Percentiles rank a stretch among this genome's conserved stretches.
phyloP scores from a whole-genome alignment of 495 filamentous ascomycete species.

The Aspergillus baeticus region DNA sequence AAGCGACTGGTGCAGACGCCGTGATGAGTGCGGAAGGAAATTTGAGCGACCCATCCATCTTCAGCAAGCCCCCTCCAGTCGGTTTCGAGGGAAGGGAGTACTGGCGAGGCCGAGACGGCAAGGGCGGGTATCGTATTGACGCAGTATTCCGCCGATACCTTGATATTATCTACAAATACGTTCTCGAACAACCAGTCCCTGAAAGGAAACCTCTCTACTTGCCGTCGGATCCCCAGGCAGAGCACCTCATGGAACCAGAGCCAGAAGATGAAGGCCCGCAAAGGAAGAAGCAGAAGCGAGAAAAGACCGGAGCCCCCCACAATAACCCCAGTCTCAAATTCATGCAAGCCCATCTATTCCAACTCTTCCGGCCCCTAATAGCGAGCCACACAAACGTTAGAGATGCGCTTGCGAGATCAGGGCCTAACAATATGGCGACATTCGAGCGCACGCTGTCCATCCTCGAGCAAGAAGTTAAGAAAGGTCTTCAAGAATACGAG shows the following conservation, averaged over 20 bases:
- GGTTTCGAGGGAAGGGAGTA: constrained; percentile 72
- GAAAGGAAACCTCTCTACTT: constrained; percentile 69
- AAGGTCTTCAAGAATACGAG: constrained; percentile 73
- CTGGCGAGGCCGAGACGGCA: constrained; percentile 79
- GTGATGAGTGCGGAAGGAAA: constrained; percentile 97
- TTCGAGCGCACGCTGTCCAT: constrained; percentile 70
- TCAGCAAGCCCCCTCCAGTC: constrained; percentile 61
- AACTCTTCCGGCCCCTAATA: constrained; percentile 81
- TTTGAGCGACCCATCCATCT: constrained; percentile 85
- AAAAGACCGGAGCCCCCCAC: constrained; percentile 50
- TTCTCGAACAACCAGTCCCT: constrained; percentile 62
- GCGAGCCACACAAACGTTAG: constrained; percentile 74
- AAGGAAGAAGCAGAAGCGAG: constrained; percentile 63
- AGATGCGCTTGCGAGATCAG: constrained; percentile 68
- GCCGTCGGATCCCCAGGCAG: constrained; percentile 56
- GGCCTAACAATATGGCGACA: constrained; percentile 62
- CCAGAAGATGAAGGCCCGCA: constrained; percentile 43
- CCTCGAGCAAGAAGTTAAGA: constrained; percentile 67
- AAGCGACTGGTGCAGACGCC: constrained; percentile 84
- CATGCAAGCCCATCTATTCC: constrained; percentile 92
- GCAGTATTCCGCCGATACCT: constrained; percentile 83
- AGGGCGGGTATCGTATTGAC: constrained; percentile 87
- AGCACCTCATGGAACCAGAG: constrained; percentile 26
- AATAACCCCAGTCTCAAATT: constrained; percentile 65
- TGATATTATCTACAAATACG: constrained; percentile 79